Base-by-base conservation (phyloP, 2,329 filamentous ascomycete species). In the Aspergillus pseudotamarii region DNA sequence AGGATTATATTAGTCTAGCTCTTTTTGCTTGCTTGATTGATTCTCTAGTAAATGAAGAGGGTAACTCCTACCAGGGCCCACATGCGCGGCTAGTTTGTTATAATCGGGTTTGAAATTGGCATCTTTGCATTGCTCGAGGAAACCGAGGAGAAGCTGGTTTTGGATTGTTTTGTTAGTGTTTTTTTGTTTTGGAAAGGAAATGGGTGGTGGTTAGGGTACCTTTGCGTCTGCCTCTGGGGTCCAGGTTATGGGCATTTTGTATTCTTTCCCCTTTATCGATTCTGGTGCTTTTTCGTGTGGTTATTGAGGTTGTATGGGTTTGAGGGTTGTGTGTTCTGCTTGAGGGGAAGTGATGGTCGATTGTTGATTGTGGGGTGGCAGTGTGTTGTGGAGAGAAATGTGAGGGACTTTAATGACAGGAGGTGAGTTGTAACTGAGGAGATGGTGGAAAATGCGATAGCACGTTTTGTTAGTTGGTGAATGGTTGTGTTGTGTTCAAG, bases 41-140 rank as follows among this genome's bases (percentile, higher is more conserved):
- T n/a, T n/a, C n/a, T n/a, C n/a, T n/a, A n/a, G n/a, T n/a, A n/a
- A n/a, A n/a, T n/a, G n/a, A n/a, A n/a, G n/a, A n/a, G n/a, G n/a
- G n/a, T n/a, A n/a, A n/a, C n/a, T n/a, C n/a, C n/a, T 57, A 63
- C 61, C 61, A 2, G 58, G 51, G 1, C 58, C 58, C 58, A 63
- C 58, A 54, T 54, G n/a, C 19, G 54, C 53, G 3, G 61, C 61
- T 8, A 63, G 51, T 5, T 34, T 34, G 0, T 60, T 34, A 45
- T 48, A 58, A 21, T 60, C 41, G 8, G 54, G 41, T 28, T 60
- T 63, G 43, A 60, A 21, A 11, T 53, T 45, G 2, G 46, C 36
- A 21, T 41, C 43, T 2, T 53, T 56, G 30, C 28, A 21, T 21
- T 63, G 58, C 2, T 30, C 14, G 5, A 63, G 45, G 32, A 54